Evolutionary conservation across 441 rosid genomes (phyloP), one percentile per base, ranked within the genome.

Genomic region (Hypseocharis bilobata): DNA sequence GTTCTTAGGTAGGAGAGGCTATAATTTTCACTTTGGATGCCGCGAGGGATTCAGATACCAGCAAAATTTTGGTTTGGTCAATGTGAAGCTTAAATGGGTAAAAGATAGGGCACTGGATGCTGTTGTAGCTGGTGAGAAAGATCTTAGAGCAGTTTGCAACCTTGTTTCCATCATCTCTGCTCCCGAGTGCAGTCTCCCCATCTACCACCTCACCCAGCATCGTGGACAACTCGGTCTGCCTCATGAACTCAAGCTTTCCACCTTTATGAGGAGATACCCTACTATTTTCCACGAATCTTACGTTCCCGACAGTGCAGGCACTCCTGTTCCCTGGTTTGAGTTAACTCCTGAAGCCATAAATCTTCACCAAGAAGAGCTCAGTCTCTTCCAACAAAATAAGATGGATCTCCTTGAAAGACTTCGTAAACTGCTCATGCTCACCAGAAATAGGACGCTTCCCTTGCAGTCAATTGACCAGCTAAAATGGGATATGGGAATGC

Each of bases 401-500:
- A 44, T 2, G 0, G 90, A 87, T 69, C 29, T 76, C 44, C 36
- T 80, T 29, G 82, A 64, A 60, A 83, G 90, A 74, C 70, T 91
- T 20, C 67, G 86, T 68, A 84, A 83, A 71, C 73, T 90, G 77
- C 88, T 90, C 63, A 90, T 88, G 97, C 87, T 90, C 28, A 83
- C 91, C 3, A 70, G 68, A 52, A 76, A 85, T 2, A 80, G 80
- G 74, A 76, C 65, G 26, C 88, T 91, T 68, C 85, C 92, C 60
- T 65, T 91, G 3, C 93, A 91, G 54, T 84, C 90, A 0, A 67
- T 91, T 60, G 93, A 88, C 55, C 93, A 88, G 81, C 85, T 87
- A 66, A 80, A 77, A 75, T 91, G 96, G 93, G 97, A 91, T 78
- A 45, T 91, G 62, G 97, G 97, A 38, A 72, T 91, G 79, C 97